Conservation (phyloP, 257 asterid species). For the Cynanchum wilfordii region DNA sequence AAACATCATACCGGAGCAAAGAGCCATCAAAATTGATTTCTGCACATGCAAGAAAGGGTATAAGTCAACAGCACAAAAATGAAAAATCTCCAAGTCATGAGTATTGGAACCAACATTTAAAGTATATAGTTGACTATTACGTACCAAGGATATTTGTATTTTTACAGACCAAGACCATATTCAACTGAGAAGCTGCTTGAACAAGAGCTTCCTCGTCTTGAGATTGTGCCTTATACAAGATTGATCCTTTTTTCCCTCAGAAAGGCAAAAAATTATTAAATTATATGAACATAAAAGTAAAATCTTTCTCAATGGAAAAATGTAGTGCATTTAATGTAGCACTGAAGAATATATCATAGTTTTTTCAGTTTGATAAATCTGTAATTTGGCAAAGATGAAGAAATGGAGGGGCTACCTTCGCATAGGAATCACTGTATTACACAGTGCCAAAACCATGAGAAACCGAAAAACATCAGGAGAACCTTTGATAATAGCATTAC, state of each 20-base stretch:
- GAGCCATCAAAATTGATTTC: constrained; percentile 72
- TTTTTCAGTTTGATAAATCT: background rate
- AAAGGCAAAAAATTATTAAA: constrained; percentile 14
- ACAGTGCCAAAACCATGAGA: constrained; percentile 84
- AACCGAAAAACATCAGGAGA: constrained; percentile 66
- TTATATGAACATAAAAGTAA: constrained; percentile 9
- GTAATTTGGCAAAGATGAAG: constrained; percentile 21
- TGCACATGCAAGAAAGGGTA: constrained; percentile 39
- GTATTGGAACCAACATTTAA: background rate
- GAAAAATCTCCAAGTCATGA: background rate
- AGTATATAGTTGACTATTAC: constrained; percentile 13
- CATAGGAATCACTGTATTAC: constrained; percentile 93
- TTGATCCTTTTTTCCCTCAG: constrained; percentile 61
- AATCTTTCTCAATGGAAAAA: constrained; percentile 12
- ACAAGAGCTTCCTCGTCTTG: constrained; percentile 99
- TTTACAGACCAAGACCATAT: constrained; percentile 67
- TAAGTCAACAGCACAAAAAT: constrained; percentile 18
- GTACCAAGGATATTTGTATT: constrained; percentile 73
- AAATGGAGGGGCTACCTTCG: constrained; percentile 50
- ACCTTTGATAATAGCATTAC: constrained; percentile 61
- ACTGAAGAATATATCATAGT: background rate
- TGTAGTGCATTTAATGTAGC: constrained; percentile 11
- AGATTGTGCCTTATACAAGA: constrained; percentile 87
- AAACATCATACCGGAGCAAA: constrained; percentile 65
- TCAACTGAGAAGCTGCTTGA: constrained; percentile 82